Conservation (phyloP, 2,329 filamentous ascomycete species). For the Sporothrix humicola region DNA sequence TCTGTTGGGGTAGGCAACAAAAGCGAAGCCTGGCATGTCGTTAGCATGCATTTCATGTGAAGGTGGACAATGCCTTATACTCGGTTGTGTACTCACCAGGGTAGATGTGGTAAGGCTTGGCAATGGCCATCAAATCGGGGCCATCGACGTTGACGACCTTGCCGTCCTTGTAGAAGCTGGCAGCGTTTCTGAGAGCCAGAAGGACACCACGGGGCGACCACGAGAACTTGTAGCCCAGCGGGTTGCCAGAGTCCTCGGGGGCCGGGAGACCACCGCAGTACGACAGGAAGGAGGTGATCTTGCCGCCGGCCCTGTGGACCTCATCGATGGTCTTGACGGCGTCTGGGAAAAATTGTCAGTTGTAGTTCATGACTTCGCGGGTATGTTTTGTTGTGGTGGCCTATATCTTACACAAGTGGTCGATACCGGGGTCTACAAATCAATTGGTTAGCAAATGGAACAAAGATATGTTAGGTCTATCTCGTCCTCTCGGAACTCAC, state of each 20-base stretch:
- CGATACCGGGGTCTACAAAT: slow-evolving; percentile 68
- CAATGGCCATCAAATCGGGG: slow-evolving; percentile 76
- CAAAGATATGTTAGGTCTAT: neutral
- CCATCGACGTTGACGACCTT: slow-evolving; percentile 70
- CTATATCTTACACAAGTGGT: slow-evolving; percentile 58
- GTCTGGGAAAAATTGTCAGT: slow-evolving; percentile 56
- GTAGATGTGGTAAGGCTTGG: slow-evolving; percentile 91
- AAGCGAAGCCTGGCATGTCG: slow-evolving; percentile 67
- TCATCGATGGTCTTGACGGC: slow-evolving; percentile 87
- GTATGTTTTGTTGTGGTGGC: no score
- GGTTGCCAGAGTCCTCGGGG: slow-evolving; percentile 80
- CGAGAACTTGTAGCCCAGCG: slow-evolving; percentile 91
- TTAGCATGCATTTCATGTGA: neutral
- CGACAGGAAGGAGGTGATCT: slow-evolving; percentile 79
- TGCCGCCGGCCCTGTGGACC: slow-evolving; percentile 86
- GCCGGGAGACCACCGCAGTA: slow-evolving; percentile 84
- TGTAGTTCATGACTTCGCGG: neutral
- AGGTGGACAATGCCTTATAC: no score
- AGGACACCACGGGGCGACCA: slow-evolving; percentile 82
- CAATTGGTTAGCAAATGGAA: slow-evolving; percentile 36
- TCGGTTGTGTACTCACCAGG: slow-evolving; percentile 49
- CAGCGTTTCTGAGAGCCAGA: slow-evolving; percentile 83
- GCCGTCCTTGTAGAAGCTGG: slow-evolving; percentile 80
- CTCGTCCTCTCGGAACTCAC: slow-evolving; percentile 37
- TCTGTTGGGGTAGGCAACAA: slow-evolving; percentile 94